These are phyloP conservation scores for Candida tetrigidarum DNA, from an alignment of 1,139 yeast species.

Conservation along the genomic window DNA sequence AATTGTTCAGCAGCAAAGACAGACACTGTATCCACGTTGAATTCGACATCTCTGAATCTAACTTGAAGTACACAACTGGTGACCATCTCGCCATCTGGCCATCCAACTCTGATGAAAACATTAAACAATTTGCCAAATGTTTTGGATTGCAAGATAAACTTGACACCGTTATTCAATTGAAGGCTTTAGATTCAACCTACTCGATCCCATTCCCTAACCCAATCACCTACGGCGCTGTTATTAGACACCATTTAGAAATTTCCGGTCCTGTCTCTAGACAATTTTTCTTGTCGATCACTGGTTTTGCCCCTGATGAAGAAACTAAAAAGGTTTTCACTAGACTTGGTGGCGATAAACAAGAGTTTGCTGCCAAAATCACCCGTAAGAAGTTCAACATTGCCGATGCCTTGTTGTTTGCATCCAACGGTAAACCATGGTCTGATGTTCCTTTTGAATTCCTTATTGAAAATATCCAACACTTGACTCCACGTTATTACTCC, in stretches of 20 bases:
- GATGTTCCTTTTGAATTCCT: constrained; percentile 83
- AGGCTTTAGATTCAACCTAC: constrained; percentile 75
- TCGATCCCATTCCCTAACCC: constrained; percentile 85
- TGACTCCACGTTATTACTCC: constrained; percentile 96
- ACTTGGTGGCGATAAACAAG: constrained; percentile 69
- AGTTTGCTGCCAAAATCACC: constrained; percentile 69
- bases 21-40: constrained; percentile 92
- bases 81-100: constrained; percentile 98
- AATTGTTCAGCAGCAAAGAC: constrained; percentile 66
- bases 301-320: constrained; percentile 76
- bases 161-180: constrained; percentile 63
- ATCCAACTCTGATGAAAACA: constrained; percentile 79
- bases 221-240: constrained; percentile 84
- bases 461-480: constrained; percentile 76
- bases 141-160: constrained; percentile 62
- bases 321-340: constrained; percentile 54
- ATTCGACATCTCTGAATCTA: constrained; percentile 76
- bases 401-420: constrained; percentile 67
- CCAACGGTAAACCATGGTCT: constrained; percentile 69
- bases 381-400: constrained; percentile 70
- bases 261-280: constrained; percentile 95
- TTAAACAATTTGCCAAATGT: constrained; percentile 62
- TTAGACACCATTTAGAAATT: constrained; percentile 88
- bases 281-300: constrained; percentile 72
- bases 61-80: constrained; percentile 88